A percentile compares a stretch with the other conserved stretches of the same genome.
Conservation (phyloP, 306 rosid genomes). For the Pueraria montana region DNA sequence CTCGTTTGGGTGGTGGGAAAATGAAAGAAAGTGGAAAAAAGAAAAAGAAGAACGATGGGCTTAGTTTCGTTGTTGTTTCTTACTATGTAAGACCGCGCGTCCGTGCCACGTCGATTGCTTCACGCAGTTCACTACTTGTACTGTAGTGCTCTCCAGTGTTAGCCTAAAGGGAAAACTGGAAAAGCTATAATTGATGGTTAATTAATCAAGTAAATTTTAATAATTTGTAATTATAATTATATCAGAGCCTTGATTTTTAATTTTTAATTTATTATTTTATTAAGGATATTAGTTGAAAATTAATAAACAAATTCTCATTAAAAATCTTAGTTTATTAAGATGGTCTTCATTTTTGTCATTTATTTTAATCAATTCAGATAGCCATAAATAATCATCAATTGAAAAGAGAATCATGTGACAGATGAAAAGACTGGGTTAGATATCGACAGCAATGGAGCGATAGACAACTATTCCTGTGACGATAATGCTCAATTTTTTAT, state of each 20-base stretch:
- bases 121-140: neutral
- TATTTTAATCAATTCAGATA: neutral
- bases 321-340: neutral
- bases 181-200: neutral
- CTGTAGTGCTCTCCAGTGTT: neutral
- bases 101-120: conserved; percentile 41
- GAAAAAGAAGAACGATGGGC: neutral
- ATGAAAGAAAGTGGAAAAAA: conserved; percentile 21
- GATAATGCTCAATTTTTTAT: too few species aligned
- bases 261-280: too few species aligned
- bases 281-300: too few species aligned
- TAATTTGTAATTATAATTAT: neutral
- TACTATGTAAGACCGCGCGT: conserved; percentile 14
- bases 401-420: too few species aligned
- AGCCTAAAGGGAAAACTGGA: neutral
- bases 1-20: conserved; percentile 56
- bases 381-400: neutral
- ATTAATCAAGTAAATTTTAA: neutral
- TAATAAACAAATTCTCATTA: too few species aligned
- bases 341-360: neutral
- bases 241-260: neutral
- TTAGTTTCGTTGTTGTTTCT: neutral
- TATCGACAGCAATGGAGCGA: too few species aligned
- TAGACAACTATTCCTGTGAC: too few species aligned
- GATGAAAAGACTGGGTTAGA: too few species aligned